Base-by-base conservation (phyloP, 2,329 filamentous ascomycete genomes). In the Penicillium hordei region DNA sequence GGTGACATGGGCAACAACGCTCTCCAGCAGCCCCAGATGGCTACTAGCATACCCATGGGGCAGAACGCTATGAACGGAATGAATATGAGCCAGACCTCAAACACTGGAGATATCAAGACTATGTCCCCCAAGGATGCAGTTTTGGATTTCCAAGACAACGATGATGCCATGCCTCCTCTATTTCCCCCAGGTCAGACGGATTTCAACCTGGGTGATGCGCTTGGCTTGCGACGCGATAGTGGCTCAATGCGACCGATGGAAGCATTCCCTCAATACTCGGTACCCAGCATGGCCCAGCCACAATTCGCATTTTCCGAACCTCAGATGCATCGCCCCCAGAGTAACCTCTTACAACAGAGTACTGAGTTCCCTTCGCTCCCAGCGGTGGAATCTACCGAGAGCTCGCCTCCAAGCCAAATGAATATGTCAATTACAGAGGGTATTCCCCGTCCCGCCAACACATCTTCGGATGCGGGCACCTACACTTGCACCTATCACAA, bases 401-500 rank as follows among this genome's bases (percentile, higher is more conserved):
- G 76, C 38, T 68, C 73, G 31, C 75, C 79, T 31, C 73, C 76
- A 58, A 69, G 57, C 21, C 59, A 67, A 51, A 46, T 66, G 44
- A 67, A 65, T 25, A 72, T 76, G 40, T 72, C 77, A 33, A 67
- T 66, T 36, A 61, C 66, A 10, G 65, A 72, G 52, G 65, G 70
- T 29, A 67, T 75, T 39, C 70, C 78, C 61, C 80, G 85, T 79
- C 91, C 91, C 0, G 73, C 78, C 1, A 82, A 86, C 40, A 86
- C 88, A 2, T 80, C 81, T 17, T 89, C 91, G 0, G 90, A 96
- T 64, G 84, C 87, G 21, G 93, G 93, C 13, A 96, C 93, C 0
- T 99, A 97, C 77, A 96, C 93, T 1, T 99, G 94, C 76, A 97
- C 93, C 0, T 96, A 96, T 68, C 92, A 96, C 69, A 91, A 92